These are phyloP conservation scores for Talaromyces sp. DNA, from an alignment of 2,329 filamentous ascomycete species.

Conservation along the genomic window DNA sequence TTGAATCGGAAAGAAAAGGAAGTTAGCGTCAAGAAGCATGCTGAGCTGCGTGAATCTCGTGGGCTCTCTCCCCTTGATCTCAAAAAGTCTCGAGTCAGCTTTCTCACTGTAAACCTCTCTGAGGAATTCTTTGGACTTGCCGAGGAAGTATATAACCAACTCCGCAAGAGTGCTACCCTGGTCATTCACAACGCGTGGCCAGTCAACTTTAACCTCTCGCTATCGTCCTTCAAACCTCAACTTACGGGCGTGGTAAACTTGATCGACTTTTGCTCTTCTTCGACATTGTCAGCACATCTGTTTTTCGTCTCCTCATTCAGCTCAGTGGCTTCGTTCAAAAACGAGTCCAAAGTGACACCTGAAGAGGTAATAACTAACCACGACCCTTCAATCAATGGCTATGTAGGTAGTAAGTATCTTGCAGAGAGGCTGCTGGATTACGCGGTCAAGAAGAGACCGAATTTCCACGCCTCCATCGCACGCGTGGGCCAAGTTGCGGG, in stretches of 20 bases:
- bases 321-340: slow-evolving; percentile 7
- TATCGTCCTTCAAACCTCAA: slow-evolving; percentile 9
- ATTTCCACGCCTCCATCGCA: slow-evolving; percentile 14
- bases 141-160: not conserved
- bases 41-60: not conserved
- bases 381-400: slow-evolving; percentile 17
- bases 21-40: not conserved
- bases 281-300: not conserved
- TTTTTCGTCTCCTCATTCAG: slow-evolving; percentile 13
- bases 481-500: slow-evolving; percentile 29
- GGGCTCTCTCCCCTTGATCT: not conserved
- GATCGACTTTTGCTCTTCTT: not conserved
- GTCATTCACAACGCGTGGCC: slow-evolving; percentile 13
- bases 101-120: not conserved
- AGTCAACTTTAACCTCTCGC: slow-evolving; percentile 12
- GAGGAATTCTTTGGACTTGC: not conserved
- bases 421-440: slow-evolving; percentile 22
- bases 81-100: not conserved
- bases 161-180: not conserved
- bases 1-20: not conserved
- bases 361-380: slow-evolving; percentile 15
- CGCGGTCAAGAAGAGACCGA: slow-evolving; percentile 11
- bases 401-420: slow-evolving; percentile 27
- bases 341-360: slow-evolving; percentile 3
- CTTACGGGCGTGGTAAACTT: slow-evolving; percentile 8